Conservation (phyloP, 257 asterid genomes). For the Solanum sparsipilum region DNA sequence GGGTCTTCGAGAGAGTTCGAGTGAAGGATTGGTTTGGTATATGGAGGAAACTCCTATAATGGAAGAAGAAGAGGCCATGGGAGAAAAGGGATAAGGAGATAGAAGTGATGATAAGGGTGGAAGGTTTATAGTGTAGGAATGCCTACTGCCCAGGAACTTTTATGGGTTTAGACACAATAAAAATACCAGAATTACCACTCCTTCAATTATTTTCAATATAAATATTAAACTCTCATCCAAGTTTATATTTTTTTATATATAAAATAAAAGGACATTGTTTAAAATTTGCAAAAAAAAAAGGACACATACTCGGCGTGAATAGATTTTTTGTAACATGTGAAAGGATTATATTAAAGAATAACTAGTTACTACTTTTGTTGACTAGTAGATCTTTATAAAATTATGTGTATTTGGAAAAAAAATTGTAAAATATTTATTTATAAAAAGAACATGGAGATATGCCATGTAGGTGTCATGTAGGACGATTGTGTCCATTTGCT, state of each 20-base stretch:
- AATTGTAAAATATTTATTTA: no score
- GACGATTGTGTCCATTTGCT: no score
- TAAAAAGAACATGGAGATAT: neutral
- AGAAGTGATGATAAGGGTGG: constrained; percentile 2
- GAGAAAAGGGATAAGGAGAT: constrained; percentile 5
- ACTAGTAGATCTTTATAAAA: neutral
- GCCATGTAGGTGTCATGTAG: no score
- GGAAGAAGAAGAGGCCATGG: constrained; percentile 47
- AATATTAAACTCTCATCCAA: neutral
- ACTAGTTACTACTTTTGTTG: neutral
- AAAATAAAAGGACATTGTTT: no score
- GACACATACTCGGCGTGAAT: neutral
- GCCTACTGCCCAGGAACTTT: constrained; percentile 19
- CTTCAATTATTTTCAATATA: neutral
- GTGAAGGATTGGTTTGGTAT: constrained; percentile 41
- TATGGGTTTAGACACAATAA: neutral
- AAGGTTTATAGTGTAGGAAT: constrained; percentile 10
- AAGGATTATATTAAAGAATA: no score
- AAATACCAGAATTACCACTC: neutral
- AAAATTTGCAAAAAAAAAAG: neutral
- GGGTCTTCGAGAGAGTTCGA: constrained; percentile 30
- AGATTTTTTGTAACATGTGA: neutral
- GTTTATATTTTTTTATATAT: neutral
- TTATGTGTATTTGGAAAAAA: neutral
- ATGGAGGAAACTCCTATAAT: constrained; percentile 52